These are phyloP conservation scores for Leersia perrieri DNA, from an alignment of 176 grass and related monocot species.

Conservation along the genomic window DNA sequence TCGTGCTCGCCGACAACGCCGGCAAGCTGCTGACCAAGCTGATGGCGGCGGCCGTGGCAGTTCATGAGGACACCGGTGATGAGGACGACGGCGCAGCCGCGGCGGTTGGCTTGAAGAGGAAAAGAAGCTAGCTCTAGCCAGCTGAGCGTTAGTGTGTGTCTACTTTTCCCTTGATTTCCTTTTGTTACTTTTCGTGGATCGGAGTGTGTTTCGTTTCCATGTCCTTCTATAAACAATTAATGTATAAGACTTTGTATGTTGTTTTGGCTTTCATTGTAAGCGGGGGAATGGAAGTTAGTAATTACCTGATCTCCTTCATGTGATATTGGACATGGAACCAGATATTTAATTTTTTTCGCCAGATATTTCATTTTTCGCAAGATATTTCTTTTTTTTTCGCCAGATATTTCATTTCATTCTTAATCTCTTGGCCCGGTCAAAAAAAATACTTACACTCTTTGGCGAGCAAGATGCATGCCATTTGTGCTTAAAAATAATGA, in stretches of 20 bases:
- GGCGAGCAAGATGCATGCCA: neutral
- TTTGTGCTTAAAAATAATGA: no score
- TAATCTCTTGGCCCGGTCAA: no score
- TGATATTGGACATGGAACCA: neutral
- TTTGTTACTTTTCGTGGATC: neutral
- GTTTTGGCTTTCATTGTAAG: no score
- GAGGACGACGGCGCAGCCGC: neutral
- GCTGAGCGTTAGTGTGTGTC: neutral
- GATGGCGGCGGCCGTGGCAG: neutral
- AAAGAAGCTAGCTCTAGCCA: constrained; percentile 20
- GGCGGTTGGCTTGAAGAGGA: constrained; percentile 28
- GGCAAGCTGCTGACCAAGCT: constrained; percentile 52
- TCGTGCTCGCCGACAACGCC: constrained; percentile 61
- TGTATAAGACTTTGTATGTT: no score
- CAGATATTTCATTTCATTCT: neutral
- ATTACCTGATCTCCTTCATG: neutral
- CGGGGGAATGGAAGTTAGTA: no score
- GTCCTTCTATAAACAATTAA: no score
- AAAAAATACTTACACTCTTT: no score
- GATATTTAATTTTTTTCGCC: neutral
- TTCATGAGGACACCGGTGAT: neutral
- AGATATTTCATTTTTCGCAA: no score
- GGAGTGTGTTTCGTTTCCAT: neutral
- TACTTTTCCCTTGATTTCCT: no score
- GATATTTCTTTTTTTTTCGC: no score